Evolutionary conservation across 176 grass and related monocot species (phyloP).

Genomic region (Themeda triandra): DNA sequence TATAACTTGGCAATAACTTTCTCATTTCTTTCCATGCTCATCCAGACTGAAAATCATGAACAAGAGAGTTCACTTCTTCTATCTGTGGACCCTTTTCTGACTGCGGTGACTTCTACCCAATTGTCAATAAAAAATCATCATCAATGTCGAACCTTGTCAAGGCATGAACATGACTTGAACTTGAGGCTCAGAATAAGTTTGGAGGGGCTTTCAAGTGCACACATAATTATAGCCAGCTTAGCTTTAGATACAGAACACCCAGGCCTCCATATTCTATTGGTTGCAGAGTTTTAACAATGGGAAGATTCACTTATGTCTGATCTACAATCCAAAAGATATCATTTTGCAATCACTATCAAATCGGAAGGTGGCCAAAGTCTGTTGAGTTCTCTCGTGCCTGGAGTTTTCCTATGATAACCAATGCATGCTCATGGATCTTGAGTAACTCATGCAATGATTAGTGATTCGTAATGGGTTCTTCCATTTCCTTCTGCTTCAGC

Average conservation of each 20-base stretch:
- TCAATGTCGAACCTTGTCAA: background rate
- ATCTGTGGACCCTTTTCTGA: background rate
- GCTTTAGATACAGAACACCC: background rate
- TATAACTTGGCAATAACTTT: slow-evolving; percentile 42
- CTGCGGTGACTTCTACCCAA: background rate
- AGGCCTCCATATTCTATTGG: background rate
- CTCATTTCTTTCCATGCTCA: slow-evolving; percentile 36
- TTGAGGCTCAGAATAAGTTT: background rate
- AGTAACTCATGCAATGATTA: slow-evolving; percentile 55
- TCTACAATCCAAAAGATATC: background rate
- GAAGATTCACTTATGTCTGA: background rate
- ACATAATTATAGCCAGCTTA: background rate
- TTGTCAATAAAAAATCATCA: background rate
- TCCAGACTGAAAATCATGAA: slow-evolving; percentile 11
- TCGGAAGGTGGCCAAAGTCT: background rate
- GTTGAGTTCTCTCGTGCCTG: background rate
- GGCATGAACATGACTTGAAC: background rate
- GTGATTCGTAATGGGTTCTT: slow-evolving; percentile 48
- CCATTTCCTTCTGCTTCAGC: slow-evolving; percentile 34
- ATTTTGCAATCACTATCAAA: background rate
- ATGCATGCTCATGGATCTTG: slow-evolving; percentile 22
- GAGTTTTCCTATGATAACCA: background rate
- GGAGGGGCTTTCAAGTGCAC: background rate
- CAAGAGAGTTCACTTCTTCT: background rate
- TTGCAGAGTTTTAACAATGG: background rate